A percentile compares a stretch with the other conserved stretches of the same genome.
Conservation (phyloP, 208 protist genomes). For the Acanthamoeba polyphaga region DNA sequence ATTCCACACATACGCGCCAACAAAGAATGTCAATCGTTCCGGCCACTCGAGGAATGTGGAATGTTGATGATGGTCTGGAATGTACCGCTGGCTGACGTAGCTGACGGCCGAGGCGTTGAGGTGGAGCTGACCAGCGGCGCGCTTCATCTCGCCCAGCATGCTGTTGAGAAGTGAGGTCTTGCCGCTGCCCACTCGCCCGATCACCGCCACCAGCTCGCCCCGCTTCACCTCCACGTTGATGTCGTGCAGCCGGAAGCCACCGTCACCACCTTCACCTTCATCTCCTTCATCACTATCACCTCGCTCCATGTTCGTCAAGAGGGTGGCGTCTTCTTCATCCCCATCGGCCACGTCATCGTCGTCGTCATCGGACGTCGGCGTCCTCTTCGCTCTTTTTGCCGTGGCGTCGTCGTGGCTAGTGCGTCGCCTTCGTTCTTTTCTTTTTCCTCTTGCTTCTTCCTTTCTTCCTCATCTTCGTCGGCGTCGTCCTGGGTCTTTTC, state of each 20-base stretch:
- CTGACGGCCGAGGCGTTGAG: not conserved
- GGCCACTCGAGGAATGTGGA: not conserved
- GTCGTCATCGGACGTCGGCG: too few species aligned
- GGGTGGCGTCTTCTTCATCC: not conserved
- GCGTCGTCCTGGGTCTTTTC: not conserved
- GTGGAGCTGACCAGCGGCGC: not conserved
- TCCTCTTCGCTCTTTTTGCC: too few species aligned
- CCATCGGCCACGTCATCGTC: not conserved
- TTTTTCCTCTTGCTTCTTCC: not conserved
- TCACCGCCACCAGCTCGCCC: conserved; percentile 79
- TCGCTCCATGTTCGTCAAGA: not conserved
- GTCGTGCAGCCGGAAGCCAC: not conserved
- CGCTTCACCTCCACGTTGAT: not conserved
- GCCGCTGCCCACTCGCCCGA: conserved; percentile 80
- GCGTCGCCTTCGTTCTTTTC: not conserved
- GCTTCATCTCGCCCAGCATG: conserved; percentile 79
- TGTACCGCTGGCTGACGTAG: conserved; percentile 8
- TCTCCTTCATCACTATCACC: not conserved
- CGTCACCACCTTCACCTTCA: not conserved
- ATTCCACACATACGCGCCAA: not conserved
- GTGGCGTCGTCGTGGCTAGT: too few species aligned
- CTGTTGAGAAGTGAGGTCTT: conserved; percentile 76
- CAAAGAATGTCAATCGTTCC: too few species aligned
- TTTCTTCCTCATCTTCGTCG: not conserved
- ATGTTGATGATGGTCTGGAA: not conserved